Conservation (phyloP, 768 basidiomycete genomes). For the Hemileccinum impolitum region DNA sequence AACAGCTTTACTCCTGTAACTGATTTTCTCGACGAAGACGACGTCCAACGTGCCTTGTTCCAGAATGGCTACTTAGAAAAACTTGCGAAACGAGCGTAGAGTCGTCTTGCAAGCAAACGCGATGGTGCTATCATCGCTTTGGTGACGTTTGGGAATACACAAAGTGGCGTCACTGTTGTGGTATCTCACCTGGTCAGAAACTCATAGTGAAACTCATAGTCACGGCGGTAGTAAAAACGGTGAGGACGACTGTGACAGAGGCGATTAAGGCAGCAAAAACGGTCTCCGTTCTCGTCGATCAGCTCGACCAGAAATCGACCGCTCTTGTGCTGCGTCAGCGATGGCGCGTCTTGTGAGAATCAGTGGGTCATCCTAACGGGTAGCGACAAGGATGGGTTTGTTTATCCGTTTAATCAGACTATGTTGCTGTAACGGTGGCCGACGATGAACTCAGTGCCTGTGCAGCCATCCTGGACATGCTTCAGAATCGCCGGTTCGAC, state of each 20-base stretch:
- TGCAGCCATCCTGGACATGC: conserved; percentile 17
- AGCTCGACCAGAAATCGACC: too few relatives aligned
- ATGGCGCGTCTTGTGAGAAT: too few relatives aligned
- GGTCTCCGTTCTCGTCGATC: too few relatives aligned
- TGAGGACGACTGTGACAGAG: conserved; percentile 5
- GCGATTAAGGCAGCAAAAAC: background rate
- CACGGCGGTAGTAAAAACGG: background rate
- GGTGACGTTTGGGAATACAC: conserved; percentile 11
- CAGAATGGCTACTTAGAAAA: conserved; percentile 5
- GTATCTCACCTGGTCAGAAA: background rate
- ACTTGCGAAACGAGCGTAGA: conserved; percentile 17
- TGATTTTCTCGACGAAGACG: conserved; percentile 1
- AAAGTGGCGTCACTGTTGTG: conserved; percentile 4
- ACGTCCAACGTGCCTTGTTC: conserved; percentile 7
- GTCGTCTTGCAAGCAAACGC: conserved; percentile 4
- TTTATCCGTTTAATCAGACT: conserved; percentile 10
- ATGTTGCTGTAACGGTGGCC: conserved; percentile 10
- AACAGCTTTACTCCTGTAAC: background rate
- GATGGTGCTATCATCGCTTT: conserved; percentile 19
- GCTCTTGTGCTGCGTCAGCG: too few relatives aligned
- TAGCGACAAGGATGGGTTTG: background rate
- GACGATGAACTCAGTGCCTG: conserved; percentile 1
- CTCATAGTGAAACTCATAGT: too few relatives aligned
- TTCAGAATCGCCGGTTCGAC: conserved; percentile 28
- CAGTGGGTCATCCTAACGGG: background rate